phyloP scores from a whole-genome alignment of 148 eudicot species.

The Hydrangea macrophylla region DNA sequence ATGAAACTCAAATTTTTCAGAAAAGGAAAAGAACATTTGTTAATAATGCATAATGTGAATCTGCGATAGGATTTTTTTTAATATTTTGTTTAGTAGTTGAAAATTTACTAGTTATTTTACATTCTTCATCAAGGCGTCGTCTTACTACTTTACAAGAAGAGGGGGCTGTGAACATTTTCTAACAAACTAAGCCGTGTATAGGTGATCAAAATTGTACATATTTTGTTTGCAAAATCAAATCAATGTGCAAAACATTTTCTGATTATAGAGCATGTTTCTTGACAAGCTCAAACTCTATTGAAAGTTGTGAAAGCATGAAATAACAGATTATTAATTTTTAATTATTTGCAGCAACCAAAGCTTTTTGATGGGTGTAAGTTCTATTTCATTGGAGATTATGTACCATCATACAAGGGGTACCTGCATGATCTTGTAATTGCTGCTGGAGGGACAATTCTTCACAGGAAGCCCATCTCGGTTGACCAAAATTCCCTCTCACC shows the following conservation, averaged over 20 bases:
- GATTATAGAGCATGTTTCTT: too few relatives aligned
- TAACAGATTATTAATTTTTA: background rate
- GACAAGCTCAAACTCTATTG: background rate
- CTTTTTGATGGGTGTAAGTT: conserved; percentile 64
- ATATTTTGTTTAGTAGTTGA: too few relatives aligned
- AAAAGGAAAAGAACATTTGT: too few relatives aligned
- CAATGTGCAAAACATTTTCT: background rate
- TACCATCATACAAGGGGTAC: conserved; percentile 66
- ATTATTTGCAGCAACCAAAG: conserved; percentile 71
- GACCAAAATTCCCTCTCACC: conserved; percentile 13
- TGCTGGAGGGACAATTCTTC: conserved; percentile 78
- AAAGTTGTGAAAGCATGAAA: background rate
- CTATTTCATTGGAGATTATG: conserved; percentile 70
- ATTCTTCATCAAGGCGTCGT: too few relatives aligned
- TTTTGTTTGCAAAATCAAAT: background rate
- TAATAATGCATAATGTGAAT: too few relatives aligned
- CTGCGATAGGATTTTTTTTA: too few relatives aligned
- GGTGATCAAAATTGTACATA: background rate
- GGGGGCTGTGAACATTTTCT: too few relatives aligned
- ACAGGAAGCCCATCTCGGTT: conserved; percentile 68
- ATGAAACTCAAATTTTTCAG: background rate
- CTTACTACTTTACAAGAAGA: too few relatives aligned
- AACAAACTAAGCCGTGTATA: background rate
- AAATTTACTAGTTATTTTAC: too few relatives aligned
- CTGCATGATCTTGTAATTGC: conserved; percentile 74